A percentile compares a stretch with the other conserved stretches of the same genome.
Conservation (phyloP, 2,329 filamentous ascomycete genomes). For the Chaetomium strumarium region DNA sequence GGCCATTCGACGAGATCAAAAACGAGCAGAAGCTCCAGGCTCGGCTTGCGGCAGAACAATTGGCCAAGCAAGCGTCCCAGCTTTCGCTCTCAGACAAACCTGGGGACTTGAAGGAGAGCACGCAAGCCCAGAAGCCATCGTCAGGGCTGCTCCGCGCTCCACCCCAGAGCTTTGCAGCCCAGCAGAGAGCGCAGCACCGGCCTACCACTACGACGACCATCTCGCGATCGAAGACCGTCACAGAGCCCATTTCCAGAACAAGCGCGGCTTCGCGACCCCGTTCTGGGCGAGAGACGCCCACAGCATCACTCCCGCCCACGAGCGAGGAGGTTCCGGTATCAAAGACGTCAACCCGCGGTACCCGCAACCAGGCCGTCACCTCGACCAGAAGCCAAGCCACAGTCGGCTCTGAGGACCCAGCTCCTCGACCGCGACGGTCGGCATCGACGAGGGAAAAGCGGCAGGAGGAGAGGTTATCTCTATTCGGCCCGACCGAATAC, state of each 20-base stretch:
- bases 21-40: slow-evolving; percentile 44
- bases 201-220: slow-evolving; percentile 30
- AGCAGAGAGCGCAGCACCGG: slow-evolving; percentile 54
- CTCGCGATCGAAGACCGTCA: slow-evolving; percentile 30
- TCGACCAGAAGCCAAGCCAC: slow-evolving; percentile 10
- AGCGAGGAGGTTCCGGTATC: slow-evolving; percentile 14
- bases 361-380: slow-evolving; percentile 20
- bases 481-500: slow-evolving; percentile 52
- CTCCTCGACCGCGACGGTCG: slow-evolving; percentile 19
- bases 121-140: slow-evolving; percentile 29
- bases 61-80: slow-evolving; percentile 14
- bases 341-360: slow-evolving; percentile 16
- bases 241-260: slow-evolving; percentile 28
- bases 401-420: slow-evolving; percentile 13
- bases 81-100: slow-evolving; percentile 15
- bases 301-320: slow-evolving; percentile 12
- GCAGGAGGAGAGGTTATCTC: slow-evolving; percentile 35
- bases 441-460: slow-evolving; percentile 11
- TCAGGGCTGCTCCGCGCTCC: slow-evolving; percentile 46
- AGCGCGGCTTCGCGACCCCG: slow-evolving; percentile 17
- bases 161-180: slow-evolving; percentile 61
- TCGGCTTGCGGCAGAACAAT: slow-evolving; percentile 19
- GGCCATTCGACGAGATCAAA: slow-evolving; percentile 56
- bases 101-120: slow-evolving; percentile 31
- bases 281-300: slow-evolving; percentile 18